Evolutionary conservation across 176 grass and related monocot genomes (phyloP).

Genomic region (Areca catechu): DNA sequence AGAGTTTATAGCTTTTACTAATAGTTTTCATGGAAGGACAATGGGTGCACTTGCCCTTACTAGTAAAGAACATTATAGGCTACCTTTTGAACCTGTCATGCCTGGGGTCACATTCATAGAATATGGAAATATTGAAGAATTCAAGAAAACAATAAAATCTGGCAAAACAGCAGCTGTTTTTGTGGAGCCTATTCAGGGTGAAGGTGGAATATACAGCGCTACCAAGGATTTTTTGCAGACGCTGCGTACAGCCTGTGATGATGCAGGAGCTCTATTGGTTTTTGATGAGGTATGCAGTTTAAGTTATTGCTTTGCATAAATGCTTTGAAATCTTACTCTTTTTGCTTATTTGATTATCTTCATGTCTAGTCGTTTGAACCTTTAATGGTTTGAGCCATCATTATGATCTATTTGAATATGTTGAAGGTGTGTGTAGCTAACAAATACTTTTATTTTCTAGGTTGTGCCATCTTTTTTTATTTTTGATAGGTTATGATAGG

Average conservation of each 20-base stretch:
- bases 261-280: constrained; percentile 53
- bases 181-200: constrained; percentile 81
- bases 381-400: too few relatives aligned
- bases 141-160: constrained; percentile 31
- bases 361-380: too few relatives aligned
- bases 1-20: constrained; percentile 60
- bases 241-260: constrained; percentile 55
- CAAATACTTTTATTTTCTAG: too few relatives aligned
- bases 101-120: constrained; percentile 53
- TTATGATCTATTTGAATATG: too few relatives aligned
- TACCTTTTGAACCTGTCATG: constrained; percentile 69
- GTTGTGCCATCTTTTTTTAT: too few relatives aligned
- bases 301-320: too few relatives aligned
- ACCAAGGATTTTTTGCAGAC: constrained; percentile 66
- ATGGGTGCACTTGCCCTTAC: constrained; percentile 74
- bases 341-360: too few relatives aligned
- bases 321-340: too few relatives aligned
- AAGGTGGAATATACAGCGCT: constrained; percentile 76
- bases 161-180: constrained; percentile 72
- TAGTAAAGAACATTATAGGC: constrained; percentile 64
- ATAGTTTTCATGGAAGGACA: constrained; percentile 85
- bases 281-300: constrained; percentile 76
- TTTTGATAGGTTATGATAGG: too few relatives aligned
- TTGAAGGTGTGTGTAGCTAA: too few relatives aligned
- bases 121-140: constrained; percentile 56